phyloP scores from a whole-genome alignment of 192 early-diverging fungal species.

The Chytriomyces confervae region DNA sequence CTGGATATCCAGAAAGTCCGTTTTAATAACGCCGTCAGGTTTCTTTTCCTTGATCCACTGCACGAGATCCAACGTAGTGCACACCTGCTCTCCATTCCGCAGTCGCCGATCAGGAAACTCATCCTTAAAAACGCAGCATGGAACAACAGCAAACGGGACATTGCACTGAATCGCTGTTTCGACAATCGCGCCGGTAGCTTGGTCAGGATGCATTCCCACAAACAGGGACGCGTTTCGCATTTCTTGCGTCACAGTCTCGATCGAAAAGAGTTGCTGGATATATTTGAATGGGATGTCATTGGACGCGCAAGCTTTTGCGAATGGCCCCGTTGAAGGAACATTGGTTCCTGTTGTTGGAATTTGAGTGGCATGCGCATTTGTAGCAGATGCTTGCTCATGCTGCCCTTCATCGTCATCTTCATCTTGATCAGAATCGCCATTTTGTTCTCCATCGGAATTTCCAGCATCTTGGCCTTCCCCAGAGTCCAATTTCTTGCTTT shows the following conservation, averaged over 20 bases:
- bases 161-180: conserved; percentile 48
- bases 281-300: conserved; percentile 9
- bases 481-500: too few species aligned
- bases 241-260: conserved; percentile 30
- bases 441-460: neutral
- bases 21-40: neutral
- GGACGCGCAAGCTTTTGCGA: too few species aligned
- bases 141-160: conserved; percentile 63
- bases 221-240: conserved; percentile 48
- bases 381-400: neutral
- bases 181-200: conserved; percentile 67
- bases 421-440: neutral
- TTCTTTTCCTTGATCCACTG: conserved; percentile 31
- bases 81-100: conserved; percentile 18
- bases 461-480: too few species aligned
- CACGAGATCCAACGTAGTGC: conserved; percentile 21
- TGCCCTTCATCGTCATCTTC: neutral
- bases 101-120: conserved; percentile 56
- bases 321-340: too few species aligned
- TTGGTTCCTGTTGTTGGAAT: neutral
- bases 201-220: conserved; percentile 64
- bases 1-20: conserved; percentile 22
- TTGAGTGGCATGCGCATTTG: neutral
- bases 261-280: conserved; percentile 35
- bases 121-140: conserved; percentile 65